Evolutionary conservation across 768 basidiomycete genomes (phyloP), one percentile per base, ranked within the genome.

Genomic region (Panellus pusillus): DNA sequence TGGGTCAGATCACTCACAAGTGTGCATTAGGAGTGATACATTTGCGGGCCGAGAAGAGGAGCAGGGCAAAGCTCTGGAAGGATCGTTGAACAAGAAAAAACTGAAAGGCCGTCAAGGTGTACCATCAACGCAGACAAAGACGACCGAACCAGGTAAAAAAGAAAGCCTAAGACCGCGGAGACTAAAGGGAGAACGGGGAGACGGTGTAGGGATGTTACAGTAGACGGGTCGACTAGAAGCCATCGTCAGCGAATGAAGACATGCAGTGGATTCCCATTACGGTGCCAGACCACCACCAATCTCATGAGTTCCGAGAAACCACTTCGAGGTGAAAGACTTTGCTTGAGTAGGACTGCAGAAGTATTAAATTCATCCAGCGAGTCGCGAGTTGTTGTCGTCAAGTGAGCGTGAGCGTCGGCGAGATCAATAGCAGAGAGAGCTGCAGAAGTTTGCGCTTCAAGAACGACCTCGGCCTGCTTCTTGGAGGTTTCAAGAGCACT

Each of bases 311-410:
- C 52, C 41, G 41, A 24, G 15, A 50, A 45, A 32, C 39, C 48
- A 27, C 32, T 42, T 24, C 54, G 40, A 50, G 61, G 44, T 49
- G 55, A 36, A 39, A 79, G 55, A 6, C 64, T 65, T 43, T 68
- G 64, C 32, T 67, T 67, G 18, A 78, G 58, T 7, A 67, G 61
- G 14, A 54, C 58, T 3, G 76, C 71, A 18, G 82, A 78, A 17
- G 64, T 70, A 44, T 78, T 80, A 49, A 85, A 75, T 52, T 71
- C 73, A 47, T 73, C 68, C 32, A 84, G 65, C 57, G 81, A 79
- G 14, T 59, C 52, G 18, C 70, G 73, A 2, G 79, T 71, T 9
- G 69, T 71, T 29, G 63, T 60, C 1, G 74, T 71, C 18, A 83
- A 64, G 11, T 69, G 65, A 8, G 68, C 56, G 20, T 83, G 58